Evolutionary conservation across 495 filamentous ascomycete species (phyloP), one percentile per base, ranked within the genome.

Genomic region (Cercophora samala): DNA sequence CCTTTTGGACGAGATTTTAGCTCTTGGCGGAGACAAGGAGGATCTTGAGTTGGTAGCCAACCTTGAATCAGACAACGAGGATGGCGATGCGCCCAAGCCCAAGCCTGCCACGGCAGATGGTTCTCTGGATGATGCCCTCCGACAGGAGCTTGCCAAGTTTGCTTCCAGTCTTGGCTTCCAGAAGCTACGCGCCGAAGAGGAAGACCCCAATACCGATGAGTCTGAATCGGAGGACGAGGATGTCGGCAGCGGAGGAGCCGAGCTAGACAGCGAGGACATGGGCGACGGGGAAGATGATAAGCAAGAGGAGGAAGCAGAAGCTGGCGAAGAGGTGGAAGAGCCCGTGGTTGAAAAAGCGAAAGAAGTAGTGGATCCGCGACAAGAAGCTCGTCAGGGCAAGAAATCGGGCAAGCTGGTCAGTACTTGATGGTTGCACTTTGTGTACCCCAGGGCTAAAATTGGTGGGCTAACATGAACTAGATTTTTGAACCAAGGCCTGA

Each of bases 401-500:
- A 65, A 71, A 46, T 46, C 37, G 37, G 68, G 76, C 69, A 81
- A 78, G 70, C 73, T 75, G 81, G 79, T 78, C 64, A 82, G 79
- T 81, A 76, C 66, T 71, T 63, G 46, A 24, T 46, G 13, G 62
- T 26, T 62, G 32, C 17, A 52, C n/a, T 5, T 17, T 23, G 21
- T 29, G n/a, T 22, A 24, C 19, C 52, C 58, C 59, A 19, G 60
- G 66, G 15, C 3, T 29, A n/a, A 58, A 42, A 9, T n/a, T 15
- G 9, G 6, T n/a, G 55, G 56, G 15, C 71, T 73, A 66, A 73
- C 60, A 58, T 64, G 26, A 5, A 17, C 65, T 66, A 94, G 91
- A 80, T 87, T 15, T 89, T 96, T 70, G 80, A 86, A 66, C 90
- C 92, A 46, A 85, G 90, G 65, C 87, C 92, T 58, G 93, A 97